Base-by-base conservation (phyloP, 805 yeast species). In the Wickerhamiella nectarea region DNA sequence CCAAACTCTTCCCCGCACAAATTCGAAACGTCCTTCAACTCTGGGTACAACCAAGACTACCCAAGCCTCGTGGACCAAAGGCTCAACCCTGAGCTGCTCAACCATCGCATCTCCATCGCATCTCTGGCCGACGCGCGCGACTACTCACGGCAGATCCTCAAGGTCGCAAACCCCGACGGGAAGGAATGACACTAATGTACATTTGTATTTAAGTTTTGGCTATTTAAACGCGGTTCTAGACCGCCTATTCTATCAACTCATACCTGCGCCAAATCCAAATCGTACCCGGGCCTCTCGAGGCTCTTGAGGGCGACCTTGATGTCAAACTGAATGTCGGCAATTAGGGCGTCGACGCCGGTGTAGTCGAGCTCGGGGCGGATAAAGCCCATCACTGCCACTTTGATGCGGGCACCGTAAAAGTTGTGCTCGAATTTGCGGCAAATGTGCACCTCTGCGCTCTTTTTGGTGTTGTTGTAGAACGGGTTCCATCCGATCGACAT, bases 401-500 rank as follows among this genome's bases (percentile, higher is more conserved):
- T 69, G 41, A 89, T 71, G 7, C 58, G 49, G 8, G 94, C 89
- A 4, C 98, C 98, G 55, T 91, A 91, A 58, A 91, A 91, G 49
- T 72, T 68, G 9, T 65, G 55, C 0, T 56, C 50, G 55, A 86
- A 91, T 35, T 77, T 63, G 62, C 85, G 93, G 44, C 91, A 68
- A 4, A 91, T 71, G 60, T 91, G 95, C 18, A 91, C 67, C 55
- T 91, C 71, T 3, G 91, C 93, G 0, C 94, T 78, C 62, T 83
- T 84, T 52, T 72, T 72, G 40, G 74, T 68, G 61, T 91, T 87
- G 20, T 77, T 72, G 64, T 76, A 91, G 58, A 79, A 89, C 31
- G 98, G 97, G 57, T 91, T 91, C 82, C 86, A 84, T 1, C 99
- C 99, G 15, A 91, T 70, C 7, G 95, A 83, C 83, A 89, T 80